Evolutionary conservation across 495 filamentous ascomycete species (phyloP), one percentile per base, ranked within the genome.

Genomic region (Penicillium roqueforti): DNA sequence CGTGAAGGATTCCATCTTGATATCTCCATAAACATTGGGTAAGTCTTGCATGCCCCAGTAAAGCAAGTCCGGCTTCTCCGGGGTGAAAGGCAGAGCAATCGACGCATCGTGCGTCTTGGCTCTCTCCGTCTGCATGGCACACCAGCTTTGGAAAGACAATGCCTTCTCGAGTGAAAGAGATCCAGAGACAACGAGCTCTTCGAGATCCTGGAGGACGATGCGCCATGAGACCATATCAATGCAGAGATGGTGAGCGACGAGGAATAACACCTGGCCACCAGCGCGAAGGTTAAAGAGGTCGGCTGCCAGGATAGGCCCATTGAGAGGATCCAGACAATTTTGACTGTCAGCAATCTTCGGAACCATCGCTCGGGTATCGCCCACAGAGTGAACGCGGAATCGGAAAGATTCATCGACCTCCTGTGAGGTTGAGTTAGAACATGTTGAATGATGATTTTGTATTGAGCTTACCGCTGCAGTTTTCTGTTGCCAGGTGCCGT

Each of bases 151-250:
- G 68, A 87, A 88, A 0, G 85, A 80, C 32, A 87, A 69, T 6
- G 72, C 64, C 28, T 69, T 70, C 4, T 78, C 71, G 19, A 68
- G 66, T 14, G 63, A 61, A 8, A 72, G 41, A 13, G 69, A 66
- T 2, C 73, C 71, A 16, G 67, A 61, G 5, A 72, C 57, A n/a
- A 90, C 65, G 2, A 84, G 63, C 40, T 86, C 80, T 55, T 87
- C 80, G 2, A 89, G 62, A 48, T 90, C 87, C 26, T 85, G 72
- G 14, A 86, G 73, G 29, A 89, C 78, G 51, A 87, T 75, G 25
- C 81, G 75, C 86, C 85, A 89, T 2, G 87, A 89, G 0, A 85
- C 80, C 43, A 87, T 77, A 60, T 90, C 87, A 47, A 89, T 75
- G 18, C 82, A 83, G 0, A 88, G 70, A 56, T 89, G 87, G 59